Conservation (phyloP, 768 basidiomycete genomes). For the Tricholoma terreum region DNA sequence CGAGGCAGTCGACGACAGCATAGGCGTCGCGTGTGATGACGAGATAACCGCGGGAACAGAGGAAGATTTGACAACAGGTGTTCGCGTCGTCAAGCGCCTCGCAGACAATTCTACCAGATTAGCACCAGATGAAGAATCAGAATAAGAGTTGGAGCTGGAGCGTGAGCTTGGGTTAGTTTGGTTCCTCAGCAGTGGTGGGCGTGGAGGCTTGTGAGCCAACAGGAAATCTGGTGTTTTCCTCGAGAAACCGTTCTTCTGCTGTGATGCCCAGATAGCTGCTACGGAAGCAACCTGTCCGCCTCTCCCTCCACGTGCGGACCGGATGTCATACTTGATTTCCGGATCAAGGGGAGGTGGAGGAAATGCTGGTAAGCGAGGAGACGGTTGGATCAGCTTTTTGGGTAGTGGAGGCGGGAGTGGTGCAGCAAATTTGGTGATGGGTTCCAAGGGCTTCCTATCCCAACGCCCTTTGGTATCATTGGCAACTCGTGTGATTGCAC, state of each 20-base stretch:
- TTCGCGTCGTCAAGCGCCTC: conserved; percentile 21
- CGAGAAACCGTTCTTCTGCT: not conserved
- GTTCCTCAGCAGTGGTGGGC: not conserved
- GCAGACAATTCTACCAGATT: conserved; percentile 13
- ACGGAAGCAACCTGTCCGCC: conserved; percentile 75
- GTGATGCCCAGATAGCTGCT: conserved; percentile 67
- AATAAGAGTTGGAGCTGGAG: conserved; percentile 7
- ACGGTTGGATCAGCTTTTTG: conserved; percentile 17
- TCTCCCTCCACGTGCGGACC: conserved; percentile 73
- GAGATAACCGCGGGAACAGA: conserved; percentile 69
- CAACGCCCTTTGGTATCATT: not conserved
- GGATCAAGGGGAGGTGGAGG: conserved; percentile 38
- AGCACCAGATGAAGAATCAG: conserved; percentile 14
- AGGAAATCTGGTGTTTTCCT: not conserved
- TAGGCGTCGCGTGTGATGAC: conserved; percentile 70
- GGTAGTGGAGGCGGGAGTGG: conserved; percentile 4
- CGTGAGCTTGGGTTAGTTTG: not conserved
- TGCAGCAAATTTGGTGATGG: conserved; percentile 18
- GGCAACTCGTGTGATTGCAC: not conserved
- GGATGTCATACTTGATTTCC: conserved; percentile 66
- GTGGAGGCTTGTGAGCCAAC: conserved; percentile 4
- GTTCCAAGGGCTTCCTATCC: conserved; percentile 8
- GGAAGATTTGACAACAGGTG: conserved; percentile 52
- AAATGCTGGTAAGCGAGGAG: conserved; percentile 30
- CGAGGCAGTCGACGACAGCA: conserved; percentile 73